phyloP scores from a whole-genome alignment of 768 basidiomycete species.

The Boletus subparvulus region DNA sequence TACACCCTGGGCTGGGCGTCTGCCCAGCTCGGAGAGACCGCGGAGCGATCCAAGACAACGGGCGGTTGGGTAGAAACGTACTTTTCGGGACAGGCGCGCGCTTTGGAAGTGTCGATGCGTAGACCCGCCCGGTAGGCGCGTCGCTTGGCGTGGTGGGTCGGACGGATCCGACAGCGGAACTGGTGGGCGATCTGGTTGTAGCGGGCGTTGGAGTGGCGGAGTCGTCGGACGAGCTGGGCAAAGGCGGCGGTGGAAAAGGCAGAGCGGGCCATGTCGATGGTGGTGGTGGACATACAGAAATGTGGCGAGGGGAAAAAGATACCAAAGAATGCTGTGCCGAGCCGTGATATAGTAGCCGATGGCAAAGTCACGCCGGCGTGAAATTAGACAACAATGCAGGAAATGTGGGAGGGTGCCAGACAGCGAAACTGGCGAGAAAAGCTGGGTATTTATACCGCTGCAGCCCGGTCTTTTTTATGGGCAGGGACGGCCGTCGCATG shows the following conservation, averaged over 20 bases:
- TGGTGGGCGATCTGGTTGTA: conserved; percentile 40
- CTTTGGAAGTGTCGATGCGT: conserved; percentile 41
- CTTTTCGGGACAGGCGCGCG: conserved; percentile 39
- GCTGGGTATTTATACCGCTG: conserved; percentile 17
- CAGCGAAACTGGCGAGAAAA: not conserved
- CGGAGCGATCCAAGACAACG: conserved; percentile 31
- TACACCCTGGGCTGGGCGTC: not conserved
- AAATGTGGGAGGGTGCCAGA: conserved; percentile 6
- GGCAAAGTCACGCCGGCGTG: conserved; percentile 15
- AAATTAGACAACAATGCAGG: not conserved
- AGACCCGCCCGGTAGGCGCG: conserved; percentile 47
- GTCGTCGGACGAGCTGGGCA: conserved; percentile 40
- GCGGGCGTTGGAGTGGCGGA: conserved; percentile 45
- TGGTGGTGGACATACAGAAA: conserved; percentile 9
- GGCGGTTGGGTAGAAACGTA: conserved; percentile 33
- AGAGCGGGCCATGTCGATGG: conserved; percentile 21
- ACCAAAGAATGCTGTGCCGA: conserved; percentile 11
- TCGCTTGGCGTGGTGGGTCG: conserved; percentile 47
- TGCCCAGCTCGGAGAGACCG: conserved; percentile 31
- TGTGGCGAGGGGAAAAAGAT: not conserved
- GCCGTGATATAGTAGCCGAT: not conserved
- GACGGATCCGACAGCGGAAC: conserved; percentile 37
- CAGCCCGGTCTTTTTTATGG: not conserved
- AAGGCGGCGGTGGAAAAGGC: conserved; percentile 30
- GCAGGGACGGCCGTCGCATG: not conserved